Percentiles rank a stretch among this genome's conserved stretches.
Evolutionary conservation across 108 stramenopile genomes (phyloP).

Genomic region (Mayamaea pseudoterrestris): DNA sequence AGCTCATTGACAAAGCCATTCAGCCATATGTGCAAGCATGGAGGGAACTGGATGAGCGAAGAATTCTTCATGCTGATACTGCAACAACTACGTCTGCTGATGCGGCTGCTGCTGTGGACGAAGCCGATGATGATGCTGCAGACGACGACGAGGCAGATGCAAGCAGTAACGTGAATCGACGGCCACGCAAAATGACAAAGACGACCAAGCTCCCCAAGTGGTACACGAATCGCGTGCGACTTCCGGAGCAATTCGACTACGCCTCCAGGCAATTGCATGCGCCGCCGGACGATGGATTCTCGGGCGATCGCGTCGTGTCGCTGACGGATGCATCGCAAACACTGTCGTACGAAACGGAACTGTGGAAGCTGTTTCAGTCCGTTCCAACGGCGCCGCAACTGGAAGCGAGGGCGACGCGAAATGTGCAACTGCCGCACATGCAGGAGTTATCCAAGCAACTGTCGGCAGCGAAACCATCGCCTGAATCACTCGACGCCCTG

Average conservation of each 20-base stretch:
- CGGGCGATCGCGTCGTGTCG: constrained; percentile 12
- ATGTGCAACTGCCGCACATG: constrained; percentile 26
- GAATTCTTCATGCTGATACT: neutral
- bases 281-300: constrained; percentile 1
- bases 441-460: constrained; percentile 28
- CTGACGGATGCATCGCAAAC: constrained; percentile 10
- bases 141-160: too few species aligned
- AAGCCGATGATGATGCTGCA: too few species aligned
- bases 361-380: constrained; percentile 57
- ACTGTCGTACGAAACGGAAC: constrained; percentile 49
- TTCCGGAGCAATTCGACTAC: constrained; percentile 44
- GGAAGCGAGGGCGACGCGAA: constrained; percentile 13
- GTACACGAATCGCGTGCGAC: constrained; percentile 8
- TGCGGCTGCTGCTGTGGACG: too few species aligned
- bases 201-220: constrained; percentile 1
- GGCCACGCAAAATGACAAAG: too few species aligned
- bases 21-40: neutral
- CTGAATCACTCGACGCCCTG: constrained; percentile 34
- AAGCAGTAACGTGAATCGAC: too few species aligned
- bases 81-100: neutral
- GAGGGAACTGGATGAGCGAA: neutral
- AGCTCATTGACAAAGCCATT: neutral
- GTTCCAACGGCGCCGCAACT: constrained; percentile 39
- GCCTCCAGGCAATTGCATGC: neutral
- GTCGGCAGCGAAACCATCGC: constrained; percentile 5